These are phyloP conservation scores for Simmondsia chinensis DNA, from an alignment of 148 eudicot genomes.

Conservation along the genomic window DNA sequence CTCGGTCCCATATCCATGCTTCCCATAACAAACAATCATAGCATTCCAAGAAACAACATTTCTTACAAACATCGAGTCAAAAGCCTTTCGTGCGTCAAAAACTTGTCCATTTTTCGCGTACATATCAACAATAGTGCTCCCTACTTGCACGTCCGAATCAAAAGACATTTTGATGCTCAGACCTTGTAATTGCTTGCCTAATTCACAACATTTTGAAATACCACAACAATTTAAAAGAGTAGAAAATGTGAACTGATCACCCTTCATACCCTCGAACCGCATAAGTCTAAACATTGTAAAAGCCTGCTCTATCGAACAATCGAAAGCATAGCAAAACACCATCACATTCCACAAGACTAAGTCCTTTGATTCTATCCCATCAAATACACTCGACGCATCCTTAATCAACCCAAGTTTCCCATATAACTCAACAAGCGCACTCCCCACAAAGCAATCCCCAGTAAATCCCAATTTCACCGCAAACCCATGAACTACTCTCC, in stretches of 20 bases:
- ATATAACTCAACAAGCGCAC: conserved; percentile 41
- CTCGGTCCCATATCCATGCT: conserved; percentile 29
- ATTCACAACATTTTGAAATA: conserved; percentile 15
- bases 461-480: conserved; percentile 28
- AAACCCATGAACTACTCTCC: conserved; percentile 34
- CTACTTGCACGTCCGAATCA: conserved; percentile 40
- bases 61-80: conserved; percentile 35
- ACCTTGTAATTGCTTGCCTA: conserved; percentile 49
- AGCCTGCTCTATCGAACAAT: conserved; percentile 27
- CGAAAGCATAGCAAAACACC: conserved; percentile 34
- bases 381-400: conserved; percentile 37
- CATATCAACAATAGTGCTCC: conserved; percentile 41
- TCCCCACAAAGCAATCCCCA: conserved; percentile 26
- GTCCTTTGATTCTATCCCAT: conserved; percentile 31
- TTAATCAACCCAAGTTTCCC: conserved; percentile 32
- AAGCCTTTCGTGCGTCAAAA: conserved; percentile 35
- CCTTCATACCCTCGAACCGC: conserved; percentile 28
- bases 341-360: conserved; percentile 57
- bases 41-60: conserved; percentile 67
- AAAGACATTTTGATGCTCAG: conserved; percentile 27
- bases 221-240: conserved; percentile 43
- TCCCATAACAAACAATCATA: conserved; percentile 61
- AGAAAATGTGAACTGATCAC: conserved; percentile 47
- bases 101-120: conserved; percentile 38
- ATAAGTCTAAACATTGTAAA: conserved; percentile 27